A percentile compares a stretch with the other conserved stretches of the same genome.
Evolutionary conservation across 768 basidiomycete species (phyloP).

Genomic region (Hebeloma cylindrosporum): DNA sequence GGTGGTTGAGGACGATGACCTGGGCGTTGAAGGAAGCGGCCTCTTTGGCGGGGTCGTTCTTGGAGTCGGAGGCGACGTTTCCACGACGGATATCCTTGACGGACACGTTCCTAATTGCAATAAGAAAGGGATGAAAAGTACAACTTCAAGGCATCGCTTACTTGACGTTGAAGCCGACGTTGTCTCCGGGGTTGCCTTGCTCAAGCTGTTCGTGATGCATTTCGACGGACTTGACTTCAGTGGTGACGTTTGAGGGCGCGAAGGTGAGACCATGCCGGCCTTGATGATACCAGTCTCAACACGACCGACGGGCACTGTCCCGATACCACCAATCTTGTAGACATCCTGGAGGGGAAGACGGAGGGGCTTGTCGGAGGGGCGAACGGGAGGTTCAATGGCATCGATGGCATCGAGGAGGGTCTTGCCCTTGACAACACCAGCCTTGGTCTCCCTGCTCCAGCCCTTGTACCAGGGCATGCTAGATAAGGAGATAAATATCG

Average conservation of each 20-base stretch:
- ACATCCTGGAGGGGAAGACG: constrained; percentile 99
- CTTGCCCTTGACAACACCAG: constrained; percentile 93
- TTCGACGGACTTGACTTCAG: constrained; percentile 99
- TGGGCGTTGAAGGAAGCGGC: constrained; percentile 99
- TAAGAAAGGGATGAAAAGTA: constrained; percentile 7
- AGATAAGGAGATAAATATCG: constrained; percentile 21
- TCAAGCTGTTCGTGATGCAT: constrained; percentile 99
- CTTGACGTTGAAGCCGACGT: constrained; percentile 99
- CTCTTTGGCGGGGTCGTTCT: constrained; percentile 99
- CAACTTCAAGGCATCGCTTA: constrained; percentile 32
- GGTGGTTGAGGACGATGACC: constrained; percentile 99
- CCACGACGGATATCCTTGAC: constrained; percentile 99
- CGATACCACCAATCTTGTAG: constrained; percentile 99
- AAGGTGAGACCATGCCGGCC: constrained; percentile 98
- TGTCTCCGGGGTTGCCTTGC: constrained; percentile 96
- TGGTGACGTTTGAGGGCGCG: constrained; percentile 96
- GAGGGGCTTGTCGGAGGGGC: constrained; percentile 99
- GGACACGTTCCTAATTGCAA: constrained; percentile 87
- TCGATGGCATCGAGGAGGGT: constrained; percentile 99
- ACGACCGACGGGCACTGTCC: constrained; percentile 99
- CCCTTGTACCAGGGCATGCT: constrained; percentile 99
- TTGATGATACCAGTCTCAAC: constrained; percentile 99
- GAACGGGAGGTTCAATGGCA: constrained; percentile 95
- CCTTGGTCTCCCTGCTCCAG: constrained; percentile 96
- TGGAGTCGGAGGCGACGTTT: constrained; percentile 98